phyloP scores from a whole-genome alignment of 768 basidiomycete genomes.

The Rhodotorula kratochvilovae region DNA sequence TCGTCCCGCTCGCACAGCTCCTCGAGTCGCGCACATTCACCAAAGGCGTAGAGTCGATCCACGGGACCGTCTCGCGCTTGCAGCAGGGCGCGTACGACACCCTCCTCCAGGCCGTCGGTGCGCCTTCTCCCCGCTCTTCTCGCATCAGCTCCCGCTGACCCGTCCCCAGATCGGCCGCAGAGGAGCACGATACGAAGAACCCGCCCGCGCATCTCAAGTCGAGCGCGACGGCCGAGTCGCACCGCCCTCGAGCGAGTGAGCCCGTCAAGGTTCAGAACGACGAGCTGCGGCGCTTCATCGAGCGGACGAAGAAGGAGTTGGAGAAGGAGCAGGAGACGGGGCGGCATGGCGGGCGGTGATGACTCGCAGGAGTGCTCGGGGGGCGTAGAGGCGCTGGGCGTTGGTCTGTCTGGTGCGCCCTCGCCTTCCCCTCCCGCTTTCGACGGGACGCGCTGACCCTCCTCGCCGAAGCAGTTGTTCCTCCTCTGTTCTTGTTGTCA shows the following conservation, averaged over 20 bases:
- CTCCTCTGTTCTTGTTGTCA: background rate
- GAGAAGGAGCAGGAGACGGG: background rate
- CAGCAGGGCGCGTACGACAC: slow-evolving; percentile 30
- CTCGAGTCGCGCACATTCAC: slow-evolving; percentile 18
- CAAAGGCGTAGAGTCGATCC: slow-evolving; percentile 6
- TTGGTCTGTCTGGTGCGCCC: background rate
- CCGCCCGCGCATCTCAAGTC: slow-evolving; percentile 7
- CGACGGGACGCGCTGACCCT: background rate
- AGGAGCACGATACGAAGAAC: slow-evolving; percentile 8
- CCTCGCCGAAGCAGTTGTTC: background rate
- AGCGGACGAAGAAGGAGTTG: slow-evolving; percentile 7
- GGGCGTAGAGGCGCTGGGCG: background rate
- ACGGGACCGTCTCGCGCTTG: background rate
- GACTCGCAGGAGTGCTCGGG: no score
- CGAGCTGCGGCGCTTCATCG: slow-evolving; percentile 13
- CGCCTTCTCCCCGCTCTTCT: background rate
- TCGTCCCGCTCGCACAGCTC: background rate
- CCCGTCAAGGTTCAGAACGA: slow-evolving; percentile 18
- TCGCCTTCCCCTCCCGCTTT: background rate
- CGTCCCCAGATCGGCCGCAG: background rate
- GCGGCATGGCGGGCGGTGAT: background rate
- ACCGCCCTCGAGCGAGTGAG: slow-evolving; percentile 18
- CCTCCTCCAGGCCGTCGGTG: slow-evolving; percentile 18
- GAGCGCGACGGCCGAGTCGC: background rate
- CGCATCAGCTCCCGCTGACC: background rate